Evolutionary conservation across 768 basidiomycete genomes (phyloP), one percentile per base, ranked within the genome.

Genomic region (Kwoniella botswanensis): DNA sequence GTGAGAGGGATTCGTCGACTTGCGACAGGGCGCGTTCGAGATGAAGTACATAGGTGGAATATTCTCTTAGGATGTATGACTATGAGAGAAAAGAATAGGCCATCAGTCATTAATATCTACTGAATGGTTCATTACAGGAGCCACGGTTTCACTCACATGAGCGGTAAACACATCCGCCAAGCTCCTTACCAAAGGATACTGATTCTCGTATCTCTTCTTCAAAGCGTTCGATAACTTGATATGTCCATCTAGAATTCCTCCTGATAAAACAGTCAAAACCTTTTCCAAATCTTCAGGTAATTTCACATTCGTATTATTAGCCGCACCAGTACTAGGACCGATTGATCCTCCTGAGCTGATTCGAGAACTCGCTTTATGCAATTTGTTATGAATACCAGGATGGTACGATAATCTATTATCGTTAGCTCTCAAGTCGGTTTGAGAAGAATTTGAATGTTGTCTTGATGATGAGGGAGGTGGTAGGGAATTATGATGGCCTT

Each of bases 151-250:
- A 87, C 92, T 84, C 82, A 96, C 94, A 85, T 93, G 93, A 11
- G 90, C 88, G 24, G 94, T 92, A 84, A 98, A 98, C n/a, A 98
- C 93, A 77, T 98, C 95, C 65, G 95, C 94, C 50, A 98, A 87
- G 35, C 91, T 92, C 63, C 95, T 87, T 44, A 98, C 95, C 44
- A 98, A 87, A 15, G 95, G 95, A 80, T 92, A 98, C 75, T 98
- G 95, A 75, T 97, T 93, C 66, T 96, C 94, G 73, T 98, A 98
- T 53, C 94, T 88, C 84, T 92, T 94, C 80, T 88, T 89, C 75
- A 99, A 84, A 22, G 92, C 92, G 62, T 92, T 91, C 64, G 90
- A 91, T 43, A 99, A 87, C 74, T 90, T 88, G 76, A 91, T 87
- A 83, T 99, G 97, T 1, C 97, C 96, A 53, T 92, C 90, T 63